These are phyloP conservation scores for Persicaria maculosa DNA, from an alignment of 148 eudicot species.

Conservation along the genomic window DNA sequence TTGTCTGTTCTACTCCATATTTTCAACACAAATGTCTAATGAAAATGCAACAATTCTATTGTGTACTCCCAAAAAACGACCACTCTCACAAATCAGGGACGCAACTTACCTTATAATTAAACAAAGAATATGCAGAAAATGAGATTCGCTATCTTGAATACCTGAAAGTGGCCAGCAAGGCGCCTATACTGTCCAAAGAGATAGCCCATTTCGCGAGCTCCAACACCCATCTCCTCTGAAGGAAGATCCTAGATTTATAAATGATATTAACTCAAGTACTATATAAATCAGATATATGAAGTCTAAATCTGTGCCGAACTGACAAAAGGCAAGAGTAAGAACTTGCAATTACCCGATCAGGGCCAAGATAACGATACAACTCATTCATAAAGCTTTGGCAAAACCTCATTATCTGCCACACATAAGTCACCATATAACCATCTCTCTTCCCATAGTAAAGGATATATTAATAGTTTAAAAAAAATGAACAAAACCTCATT, in stretches of 20 bases:
- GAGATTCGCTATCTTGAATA: conserved; percentile 11
- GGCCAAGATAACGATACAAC: conserved; percentile 80
- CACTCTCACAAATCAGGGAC: background rate
- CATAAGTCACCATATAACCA: conserved; percentile 8
- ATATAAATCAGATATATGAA: background rate
- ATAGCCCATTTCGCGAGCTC: conserved; percentile 95
- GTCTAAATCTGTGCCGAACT: background rate
- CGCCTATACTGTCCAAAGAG: conserved; percentile 93
- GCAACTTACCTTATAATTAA: background rate
- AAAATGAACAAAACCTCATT: conserved; percentile 53
- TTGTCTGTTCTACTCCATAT: background rate
- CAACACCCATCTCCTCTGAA: conserved; percentile 98
- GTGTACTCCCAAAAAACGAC: background rate
- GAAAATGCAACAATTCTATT: background rate
- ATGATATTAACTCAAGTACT: background rate
- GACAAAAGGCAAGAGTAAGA: background rate
- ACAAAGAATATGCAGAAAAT: conserved; percentile 4
- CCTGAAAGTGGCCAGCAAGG: conserved; percentile 93
- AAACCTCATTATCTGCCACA: conserved; percentile 81
- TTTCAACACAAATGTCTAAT: background rate
- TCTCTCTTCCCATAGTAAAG: background rate
- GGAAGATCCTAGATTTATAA: conserved; percentile 73
- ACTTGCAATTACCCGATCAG: conserved; percentile 70
- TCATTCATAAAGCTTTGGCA: conserved; percentile 98
- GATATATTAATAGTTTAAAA: background rate